Conservation (phyloP, 2,329 filamentous ascomycete species). For the Alternaria metachromatica region DNA sequence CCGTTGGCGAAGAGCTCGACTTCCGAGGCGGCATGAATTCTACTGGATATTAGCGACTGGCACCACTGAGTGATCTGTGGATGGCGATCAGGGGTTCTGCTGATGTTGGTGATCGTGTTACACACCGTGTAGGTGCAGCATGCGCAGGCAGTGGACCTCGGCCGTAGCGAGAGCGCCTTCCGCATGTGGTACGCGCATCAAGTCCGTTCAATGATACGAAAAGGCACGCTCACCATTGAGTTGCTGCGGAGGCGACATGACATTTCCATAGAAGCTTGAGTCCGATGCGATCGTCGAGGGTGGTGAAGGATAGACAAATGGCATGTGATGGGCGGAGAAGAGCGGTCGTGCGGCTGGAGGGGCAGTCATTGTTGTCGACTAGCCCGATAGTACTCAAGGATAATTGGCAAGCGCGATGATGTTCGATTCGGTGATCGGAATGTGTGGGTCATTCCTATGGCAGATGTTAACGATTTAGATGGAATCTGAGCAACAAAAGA, state of each 20-base stretch:
- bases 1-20: conserved; percentile 19
- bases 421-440: not conserved
- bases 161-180: conserved; percentile 3
- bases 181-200: not conserved
- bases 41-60: conserved; percentile 8
- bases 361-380: conserved; percentile 30
- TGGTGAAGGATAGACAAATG: conserved; percentile 29
- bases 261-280: conserved; percentile 27
- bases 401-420: conserved; percentile 1
- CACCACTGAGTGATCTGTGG: not conserved
- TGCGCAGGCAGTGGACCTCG: conserved; percentile 3
- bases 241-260: conserved; percentile 31
- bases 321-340: conserved; percentile 28
- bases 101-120: not conserved
- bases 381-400: conserved; percentile 9
- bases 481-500: not conserved
- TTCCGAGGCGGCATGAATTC: conserved; percentile 15
- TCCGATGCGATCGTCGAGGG: conserved; percentile 28
- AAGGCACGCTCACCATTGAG: conserved; percentile 29
- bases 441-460: conserved; percentile 15
- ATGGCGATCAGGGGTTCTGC: not conserved
- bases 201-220: conserved; percentile 9
- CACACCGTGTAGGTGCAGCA: not conserved
- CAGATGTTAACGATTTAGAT: not conserved
- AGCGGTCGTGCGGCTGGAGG: conserved; percentile 31